Base-by-base conservation (phyloP, 345 rosid species). In the Rubroshorea leprosula region DNA sequence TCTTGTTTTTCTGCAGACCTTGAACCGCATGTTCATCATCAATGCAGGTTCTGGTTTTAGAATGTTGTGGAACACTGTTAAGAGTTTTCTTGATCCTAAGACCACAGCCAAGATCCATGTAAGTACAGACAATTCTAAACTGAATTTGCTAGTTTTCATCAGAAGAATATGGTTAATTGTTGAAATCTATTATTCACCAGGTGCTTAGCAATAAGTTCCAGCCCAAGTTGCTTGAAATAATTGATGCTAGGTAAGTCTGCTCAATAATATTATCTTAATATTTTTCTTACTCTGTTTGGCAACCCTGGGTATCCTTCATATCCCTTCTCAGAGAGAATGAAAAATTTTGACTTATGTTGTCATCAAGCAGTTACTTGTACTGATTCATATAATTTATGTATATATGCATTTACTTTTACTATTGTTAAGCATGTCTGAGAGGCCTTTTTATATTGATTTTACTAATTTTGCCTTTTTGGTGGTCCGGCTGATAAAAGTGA, bases 41-140 rank as follows among this genome's bases (percentile, higher is more conserved):
- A 89, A 93, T 74, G 99, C 99, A 29, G 97, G 99, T 23, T 85
- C 91, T 29, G 99, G 99, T 76, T 93, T 93, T 65, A 93, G 99
- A 73, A 86, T 93, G 91, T 63, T 93, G 87, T 93, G 99, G 99
- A 93, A 73, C 78, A 80, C 94, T 38, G 74, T 89, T 14, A 93
- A 89, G 74, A 86, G 96, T 50, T 89, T 93, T 85, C 97, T 93
- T 61, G 99, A 93, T 65, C 94, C 97, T 0, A 93, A 89, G 79
- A 93, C 97, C 53, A 85, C 97, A 13, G 89, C 97, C 61, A 93
- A 93, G 71, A 93, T 93, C 68, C 76, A 89, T 81, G 99, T 85
- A 74, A 81, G 86, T 18, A 24, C 46, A 23, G 60, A 16, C 64
- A 49, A 31, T 55, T 54, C 49, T 38, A 46, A 35, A 26, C 17